phyloP scores from a whole-genome alignment of 2,329 filamentous ascomycete genomes.

The Atkinsonella hypoxylon region DNA sequence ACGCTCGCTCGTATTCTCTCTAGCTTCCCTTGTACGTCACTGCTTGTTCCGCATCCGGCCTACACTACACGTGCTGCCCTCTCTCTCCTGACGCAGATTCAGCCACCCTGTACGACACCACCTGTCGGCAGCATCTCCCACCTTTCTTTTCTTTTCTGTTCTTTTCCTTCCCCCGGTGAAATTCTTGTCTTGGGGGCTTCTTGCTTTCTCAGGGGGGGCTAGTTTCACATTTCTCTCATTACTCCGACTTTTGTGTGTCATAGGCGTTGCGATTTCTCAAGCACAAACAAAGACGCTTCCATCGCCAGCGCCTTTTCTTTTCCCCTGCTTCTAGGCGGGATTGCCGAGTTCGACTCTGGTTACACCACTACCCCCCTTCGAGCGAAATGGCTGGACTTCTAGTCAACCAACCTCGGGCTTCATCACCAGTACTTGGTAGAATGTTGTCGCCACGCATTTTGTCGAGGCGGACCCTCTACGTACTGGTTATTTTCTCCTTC shows the following conservation, averaged over 20 bases:
- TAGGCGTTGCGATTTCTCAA: too few species aligned
- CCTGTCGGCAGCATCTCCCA: too few species aligned
- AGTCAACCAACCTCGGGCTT: slow-evolving; percentile 5
- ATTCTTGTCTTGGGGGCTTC: too few species aligned
- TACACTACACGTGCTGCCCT: too few species aligned
- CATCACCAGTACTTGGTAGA: slow-evolving; percentile 5
- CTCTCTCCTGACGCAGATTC: neutral
- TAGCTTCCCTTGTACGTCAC: neutral
- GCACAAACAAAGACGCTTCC: too few species aligned
- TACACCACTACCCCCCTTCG: neutral
- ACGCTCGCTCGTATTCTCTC: neutral
- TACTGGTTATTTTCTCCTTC: slow-evolving; percentile 17
- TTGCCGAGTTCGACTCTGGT: neutral
- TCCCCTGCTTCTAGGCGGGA: neutral
- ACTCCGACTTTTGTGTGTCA: too few species aligned
- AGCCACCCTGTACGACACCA: too few species aligned
- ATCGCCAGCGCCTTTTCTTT: neutral
- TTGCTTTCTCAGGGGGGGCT: too few species aligned
- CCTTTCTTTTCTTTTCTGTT: neutral
- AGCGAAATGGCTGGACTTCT: slow-evolving; percentile 4
- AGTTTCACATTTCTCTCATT: too few species aligned
- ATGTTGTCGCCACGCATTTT: slow-evolving; percentile 15
- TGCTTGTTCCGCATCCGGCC: neutral
- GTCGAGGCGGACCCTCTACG: slow-evolving; percentile 17
- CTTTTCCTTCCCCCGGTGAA: neutral